These are phyloP conservation scores for Ustanciosporium gigantosporum DNA, from an alignment of 1,284 basidiomycete genomes.

Conservation along the genomic window DNA sequence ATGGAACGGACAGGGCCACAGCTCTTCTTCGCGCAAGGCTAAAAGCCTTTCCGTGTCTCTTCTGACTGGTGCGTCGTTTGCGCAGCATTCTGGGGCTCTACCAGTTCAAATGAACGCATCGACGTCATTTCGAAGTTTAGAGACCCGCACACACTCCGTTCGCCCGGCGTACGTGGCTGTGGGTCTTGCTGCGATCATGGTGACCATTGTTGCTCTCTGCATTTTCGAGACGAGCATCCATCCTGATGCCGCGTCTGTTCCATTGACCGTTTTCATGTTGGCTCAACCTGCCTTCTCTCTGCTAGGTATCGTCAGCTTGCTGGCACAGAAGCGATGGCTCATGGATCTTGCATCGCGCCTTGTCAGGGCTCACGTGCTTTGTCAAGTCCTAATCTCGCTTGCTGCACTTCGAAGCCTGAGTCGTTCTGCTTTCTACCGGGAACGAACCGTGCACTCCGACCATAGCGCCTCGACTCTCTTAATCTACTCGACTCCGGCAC, in stretches of 20 bases:
- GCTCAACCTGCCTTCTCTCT: constrained; percentile 35
- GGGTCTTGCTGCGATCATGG: constrained; percentile 26
- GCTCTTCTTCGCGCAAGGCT: background rate
- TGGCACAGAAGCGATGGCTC: constrained; percentile 24
- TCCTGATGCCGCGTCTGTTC: constrained; percentile 36
- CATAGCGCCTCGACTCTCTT: constrained; percentile 2
- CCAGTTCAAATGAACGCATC: no score
- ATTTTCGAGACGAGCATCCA: constrained; percentile 31
- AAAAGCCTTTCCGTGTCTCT: background rate
- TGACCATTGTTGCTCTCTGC: constrained; percentile 29
- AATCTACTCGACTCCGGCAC: background rate
- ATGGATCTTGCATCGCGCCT: constrained; percentile 45
- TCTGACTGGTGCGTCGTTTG: no score
- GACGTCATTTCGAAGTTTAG: no score
- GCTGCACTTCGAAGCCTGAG: constrained; percentile 31
- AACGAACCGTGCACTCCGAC: constrained; percentile 2
- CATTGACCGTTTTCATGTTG: constrained; percentile 41
- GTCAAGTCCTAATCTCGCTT: constrained; percentile 33
- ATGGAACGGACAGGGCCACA: background rate
- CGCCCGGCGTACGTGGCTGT: constrained; percentile 25
- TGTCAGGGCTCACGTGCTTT: constrained; percentile 41
- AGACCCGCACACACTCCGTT: constrained; percentile 2
- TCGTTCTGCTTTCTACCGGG: constrained; percentile 25
- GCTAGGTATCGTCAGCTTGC: constrained; percentile 22
- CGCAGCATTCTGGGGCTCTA: no score